Evolutionary conservation across 1,284 basidiomycete genomes (phyloP), one percentile per base, ranked within the genome.

Genomic region (Paramarasmius palmivorus): DNA sequence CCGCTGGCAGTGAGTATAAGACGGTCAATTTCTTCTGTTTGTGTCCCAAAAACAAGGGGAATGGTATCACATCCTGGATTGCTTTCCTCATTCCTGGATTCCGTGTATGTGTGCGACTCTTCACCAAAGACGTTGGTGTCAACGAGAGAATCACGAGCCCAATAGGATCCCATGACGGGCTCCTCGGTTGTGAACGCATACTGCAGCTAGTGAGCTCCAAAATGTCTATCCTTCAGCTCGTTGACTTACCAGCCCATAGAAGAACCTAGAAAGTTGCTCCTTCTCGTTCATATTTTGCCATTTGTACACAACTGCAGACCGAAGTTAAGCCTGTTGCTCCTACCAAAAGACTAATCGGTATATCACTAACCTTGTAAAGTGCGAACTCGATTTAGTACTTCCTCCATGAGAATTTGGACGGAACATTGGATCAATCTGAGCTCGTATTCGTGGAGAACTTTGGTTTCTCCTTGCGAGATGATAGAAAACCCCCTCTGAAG

Each of bases 181-280:
- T 20, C 26, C 32, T 42, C 50, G 25, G 15, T 20, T 25, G 45
- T 23, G 12, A 20, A 19, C 32, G 41, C 8, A 34, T 45, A 52
- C 39, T 52, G 22, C n/a, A n/a, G n/a, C n/a, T n/a, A n/a, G n/a
- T n/a, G n/a, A n/a, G n/a, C n/a, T n/a, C n/a, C n/a, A n/a, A n/a
- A n/a, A n/a, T n/a, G n/a, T n/a, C n/a, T n/a, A n/a, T n/a, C n/a
- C n/a, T n/a, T n/a, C n/a, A n/a, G n/a, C n/a, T n/a, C n/a, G n/a
- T n/a, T n/a, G 40, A 36, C 40, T 17, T 40, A 53, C 52, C 32
- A 53, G 23, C 14, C 52, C 52, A 47, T 40, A 53, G 22, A 47
- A 53, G 29, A 17, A 48, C 15, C 25, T 47, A 7, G 20, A n/a
- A 3, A 47, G 45, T 12, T 26, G 20, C 22, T 53, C 52, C 35